Conservation (phyloP, 176 grass and related monocot genomes). For the Lolium perenne region DNA sequence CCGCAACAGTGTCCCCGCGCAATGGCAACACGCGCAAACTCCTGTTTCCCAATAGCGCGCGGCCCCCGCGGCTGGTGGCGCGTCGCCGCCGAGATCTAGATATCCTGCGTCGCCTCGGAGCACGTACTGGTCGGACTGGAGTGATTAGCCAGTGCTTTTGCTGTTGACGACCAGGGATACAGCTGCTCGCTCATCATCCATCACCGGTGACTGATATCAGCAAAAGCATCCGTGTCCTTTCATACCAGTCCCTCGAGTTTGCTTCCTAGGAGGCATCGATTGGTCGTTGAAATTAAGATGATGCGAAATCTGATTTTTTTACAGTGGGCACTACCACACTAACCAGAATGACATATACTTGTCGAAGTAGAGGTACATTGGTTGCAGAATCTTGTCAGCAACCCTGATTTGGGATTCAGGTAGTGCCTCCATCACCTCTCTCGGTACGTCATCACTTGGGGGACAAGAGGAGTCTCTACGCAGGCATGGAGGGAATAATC, state of each 20-base stretch:
- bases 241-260: neutral
- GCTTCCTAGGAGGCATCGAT: conserved; percentile 1
- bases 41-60: neutral
- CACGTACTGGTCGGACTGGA: neutral
- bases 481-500: too few relatives aligned
- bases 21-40: neutral
- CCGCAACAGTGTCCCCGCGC: neutral
- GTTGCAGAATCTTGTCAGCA: neutral
- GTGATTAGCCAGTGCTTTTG: conserved; percentile 6
- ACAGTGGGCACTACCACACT: neutral
- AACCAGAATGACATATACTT: neutral
- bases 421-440: too few relatives aligned
- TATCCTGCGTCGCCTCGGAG: neutral
- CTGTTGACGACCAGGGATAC: conserved; percentile 2
- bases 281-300: neutral
- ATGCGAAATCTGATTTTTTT: neutral
- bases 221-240: neutral
- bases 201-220: neutral
- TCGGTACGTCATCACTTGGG: neutral
- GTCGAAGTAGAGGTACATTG: neutral
- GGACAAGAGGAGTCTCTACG: neutral
- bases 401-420: neutral
- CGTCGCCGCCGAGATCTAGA: neutral
- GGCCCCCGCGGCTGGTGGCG: conserved; percentile 3
- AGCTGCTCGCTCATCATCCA: neutral